Percentiles rank a stretch among this genome's conserved stretches.
Evolutionary conservation across 441 rosid genomes (phyloP).

Genomic region (Adansonia grandidieri): DNA sequence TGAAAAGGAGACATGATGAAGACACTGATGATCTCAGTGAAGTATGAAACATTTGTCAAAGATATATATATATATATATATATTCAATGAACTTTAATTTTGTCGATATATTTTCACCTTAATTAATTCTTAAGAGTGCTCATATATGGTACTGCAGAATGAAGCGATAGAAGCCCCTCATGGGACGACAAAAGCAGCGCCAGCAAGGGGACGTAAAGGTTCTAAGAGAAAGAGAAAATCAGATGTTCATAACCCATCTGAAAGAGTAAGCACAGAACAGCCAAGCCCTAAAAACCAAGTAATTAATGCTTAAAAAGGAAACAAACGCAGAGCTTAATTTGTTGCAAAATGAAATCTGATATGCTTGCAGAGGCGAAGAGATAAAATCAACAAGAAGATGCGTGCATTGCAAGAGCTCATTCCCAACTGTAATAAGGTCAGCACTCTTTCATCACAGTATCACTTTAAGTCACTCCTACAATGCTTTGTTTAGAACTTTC

Average conservation of each 20-base stretch:
- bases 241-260: conserved; percentile 42
- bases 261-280: conserved; percentile 36
- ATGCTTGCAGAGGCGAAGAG: conserved; percentile 49
- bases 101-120: neutral
- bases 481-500: neutral
- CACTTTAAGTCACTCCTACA: neutral
- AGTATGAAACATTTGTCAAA: conserved; percentile 38
- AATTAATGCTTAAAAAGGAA: neutral
- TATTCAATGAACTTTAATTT: neutral
- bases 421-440: conserved; percentile 62
- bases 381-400: conserved; percentile 52
- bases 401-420: conserved; percentile 50
- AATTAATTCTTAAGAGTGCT: neutral
- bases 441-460: neutral
- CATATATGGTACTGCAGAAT: conserved; percentile 37
- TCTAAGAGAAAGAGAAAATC: conserved; percentile 43
- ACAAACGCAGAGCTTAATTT: neutral
- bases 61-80: too few relatives aligned
- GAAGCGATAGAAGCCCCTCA: conserved; percentile 45
- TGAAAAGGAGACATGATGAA: conserved; percentile 34
- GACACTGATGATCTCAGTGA: conserved; percentile 43
- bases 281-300: neutral
- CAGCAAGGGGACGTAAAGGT: conserved; percentile 30
- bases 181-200: conserved; percentile 35
- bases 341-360: neutral